Evolutionary conservation across 116 monocot species (phyloP).

Genomic region (Posidonia oceanica): DNA sequence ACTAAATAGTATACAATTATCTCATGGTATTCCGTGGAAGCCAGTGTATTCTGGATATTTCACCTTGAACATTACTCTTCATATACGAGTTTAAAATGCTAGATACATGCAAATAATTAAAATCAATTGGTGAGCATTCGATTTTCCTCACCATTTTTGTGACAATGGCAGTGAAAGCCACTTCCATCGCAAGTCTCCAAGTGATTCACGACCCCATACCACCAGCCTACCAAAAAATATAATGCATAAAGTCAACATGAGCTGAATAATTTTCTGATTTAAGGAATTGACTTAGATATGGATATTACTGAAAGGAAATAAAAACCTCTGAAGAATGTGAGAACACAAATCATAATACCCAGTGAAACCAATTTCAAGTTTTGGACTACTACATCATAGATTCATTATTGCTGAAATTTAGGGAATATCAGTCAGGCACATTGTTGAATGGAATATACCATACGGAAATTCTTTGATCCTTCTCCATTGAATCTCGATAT

Average conservation of each 20-base stretch:
- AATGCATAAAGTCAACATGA: neutral
- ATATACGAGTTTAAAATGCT: neutral
- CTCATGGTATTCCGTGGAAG: too few species aligned
- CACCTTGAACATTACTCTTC: too few species aligned
- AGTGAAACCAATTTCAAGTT: neutral
- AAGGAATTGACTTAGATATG: neutral
- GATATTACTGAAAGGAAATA: neutral
- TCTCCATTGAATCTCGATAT: conserved; percentile 52
- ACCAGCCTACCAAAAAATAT: conserved; percentile 55
- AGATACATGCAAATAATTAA: neutral
- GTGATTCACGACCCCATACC: conserved; percentile 84
- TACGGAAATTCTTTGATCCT: conserved; percentile 48
- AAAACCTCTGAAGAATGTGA: too few species aligned
- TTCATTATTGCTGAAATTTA: too few species aligned
- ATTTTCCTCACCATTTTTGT: conserved; percentile 39
- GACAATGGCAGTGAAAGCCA: conserved; percentile 50
- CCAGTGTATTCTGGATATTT: too few species aligned
- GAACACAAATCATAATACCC: too few species aligned
- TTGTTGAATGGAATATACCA: conserved; percentile 9
- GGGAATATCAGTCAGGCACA: too few species aligned
- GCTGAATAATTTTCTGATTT: neutral
- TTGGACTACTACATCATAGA: neutral
- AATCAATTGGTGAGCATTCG: neutral
- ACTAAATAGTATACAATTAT: too few species aligned
- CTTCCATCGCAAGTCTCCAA: conserved; percentile 48